Percentiles rank a stretch among this genome's conserved stretches.
Evolutionary conservation across 2,329 filamentous ascomycete genomes (phyloP).

Genomic region (Metarhizium rileyi): DNA sequence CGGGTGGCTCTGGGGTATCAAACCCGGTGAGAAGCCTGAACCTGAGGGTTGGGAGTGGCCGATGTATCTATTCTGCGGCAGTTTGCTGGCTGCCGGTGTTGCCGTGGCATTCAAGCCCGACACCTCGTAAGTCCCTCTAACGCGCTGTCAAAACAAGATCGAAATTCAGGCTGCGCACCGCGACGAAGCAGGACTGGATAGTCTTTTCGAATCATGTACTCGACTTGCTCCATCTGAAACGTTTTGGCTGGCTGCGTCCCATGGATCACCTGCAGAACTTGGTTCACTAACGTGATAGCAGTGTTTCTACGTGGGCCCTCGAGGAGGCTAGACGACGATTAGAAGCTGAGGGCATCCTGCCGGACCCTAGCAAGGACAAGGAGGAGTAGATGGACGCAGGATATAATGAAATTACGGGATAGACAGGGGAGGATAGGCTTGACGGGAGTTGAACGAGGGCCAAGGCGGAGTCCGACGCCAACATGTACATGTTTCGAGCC

Average conservation of each 20-base stretch:
- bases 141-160: not conserved
- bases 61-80: slow-evolving; percentile 77
- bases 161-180: not conserved
- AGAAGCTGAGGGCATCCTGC: slow-evolving; percentile 89
- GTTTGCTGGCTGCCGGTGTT: slow-evolving; percentile 61
- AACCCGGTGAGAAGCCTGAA: slow-evolving; percentile 90
- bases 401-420: not conserved
- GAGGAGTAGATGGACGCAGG: slow-evolving; percentile 26
- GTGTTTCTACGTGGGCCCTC: slow-evolving; percentile 98
- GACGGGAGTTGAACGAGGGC: not conserved
- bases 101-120: slow-evolving; percentile 96
- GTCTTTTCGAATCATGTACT: not conserved
- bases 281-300: slow-evolving; percentile 25
- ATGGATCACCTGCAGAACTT: not conserved
- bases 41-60: slow-evolving; percentile 93
- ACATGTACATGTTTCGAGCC: slow-evolving; percentile 23
- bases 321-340: slow-evolving; percentile 92
- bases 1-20: slow-evolving; percentile 89
- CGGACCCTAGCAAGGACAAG: slow-evolving; percentile 55
- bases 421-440: slow-evolving; percentile 1
- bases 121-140: slow-evolving; percentile 68
- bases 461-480: slow-evolving; percentile 3
- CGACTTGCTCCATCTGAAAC: not conserved
- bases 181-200: not conserved
- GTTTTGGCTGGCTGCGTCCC: not conserved